phyloP scores from a whole-genome alignment of 148 eudicot genomes.

The Camellia granthamiana region DNA sequence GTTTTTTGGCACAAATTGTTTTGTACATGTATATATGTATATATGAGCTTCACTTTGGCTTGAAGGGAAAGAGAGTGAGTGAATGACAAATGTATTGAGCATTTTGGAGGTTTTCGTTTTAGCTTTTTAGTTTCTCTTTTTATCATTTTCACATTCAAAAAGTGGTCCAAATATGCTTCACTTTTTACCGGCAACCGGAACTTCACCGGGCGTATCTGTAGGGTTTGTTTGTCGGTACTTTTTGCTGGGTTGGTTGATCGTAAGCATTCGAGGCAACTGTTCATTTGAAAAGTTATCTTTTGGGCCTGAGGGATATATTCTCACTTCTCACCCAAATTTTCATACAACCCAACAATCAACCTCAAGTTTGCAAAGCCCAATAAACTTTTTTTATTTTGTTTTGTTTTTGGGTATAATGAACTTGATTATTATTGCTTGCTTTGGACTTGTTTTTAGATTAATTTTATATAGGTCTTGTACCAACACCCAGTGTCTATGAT shows the following conservation, averaged over 20 bases:
- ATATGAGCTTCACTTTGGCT: not conserved
- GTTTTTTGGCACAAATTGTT: too few relatives aligned
- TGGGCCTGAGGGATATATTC: not conserved
- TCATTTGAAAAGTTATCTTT: not conserved
- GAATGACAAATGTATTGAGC: not conserved
- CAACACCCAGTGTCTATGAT: too few relatives aligned
- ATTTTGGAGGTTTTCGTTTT: not conserved
- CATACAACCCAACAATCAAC: not conserved
- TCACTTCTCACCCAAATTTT: not conserved
- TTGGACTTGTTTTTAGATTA: too few relatives aligned
- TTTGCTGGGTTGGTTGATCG: not conserved
- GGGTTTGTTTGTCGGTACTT: not conserved
- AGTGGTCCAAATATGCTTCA: not conserved
- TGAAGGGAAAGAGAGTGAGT: not conserved
- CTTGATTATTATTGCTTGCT: too few relatives aligned
- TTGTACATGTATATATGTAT: not conserved
- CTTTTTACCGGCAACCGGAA: slow-evolving; percentile 9
- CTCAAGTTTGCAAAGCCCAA: slow-evolving; percentile 2
- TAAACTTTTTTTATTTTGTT: not conserved
- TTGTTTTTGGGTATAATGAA: too few relatives aligned
- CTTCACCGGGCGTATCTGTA: not conserved
- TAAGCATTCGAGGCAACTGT: not conserved
- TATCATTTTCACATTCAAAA: not conserved
- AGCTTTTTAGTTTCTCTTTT: not conserved
- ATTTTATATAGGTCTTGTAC: too few relatives aligned